phyloP scores from a whole-genome alignment of 2,329 filamentous ascomycete species.

The Alternaria ventricosa region DNA sequence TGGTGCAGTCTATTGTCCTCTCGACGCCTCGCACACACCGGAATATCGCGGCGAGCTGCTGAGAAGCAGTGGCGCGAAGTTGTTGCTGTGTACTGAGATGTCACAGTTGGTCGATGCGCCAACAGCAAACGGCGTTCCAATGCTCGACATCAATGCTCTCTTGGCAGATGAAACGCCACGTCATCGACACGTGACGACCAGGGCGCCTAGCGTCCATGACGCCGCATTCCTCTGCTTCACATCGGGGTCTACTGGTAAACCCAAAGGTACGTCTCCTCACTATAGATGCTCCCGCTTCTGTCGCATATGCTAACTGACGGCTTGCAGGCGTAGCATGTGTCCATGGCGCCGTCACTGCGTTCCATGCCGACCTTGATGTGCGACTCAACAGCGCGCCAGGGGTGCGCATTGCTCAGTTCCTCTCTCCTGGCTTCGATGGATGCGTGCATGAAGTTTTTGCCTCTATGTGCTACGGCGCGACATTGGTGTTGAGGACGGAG shows the following conservation, averaged over 20 bases:
- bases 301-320: too few species aligned
- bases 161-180: too few species aligned
- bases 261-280: slow-evolving; percentile 41
- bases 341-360: slow-evolving; percentile 48
- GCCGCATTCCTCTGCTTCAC: slow-evolving; percentile 55
- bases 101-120: background rate
- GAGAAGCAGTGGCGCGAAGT: too few species aligned
- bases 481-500: slow-evolving; percentile 42
- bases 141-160: too few species aligned
- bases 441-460: slow-evolving; percentile 54
- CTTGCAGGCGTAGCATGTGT: slow-evolving; percentile 13
- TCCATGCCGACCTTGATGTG: slow-evolving; percentile 42
- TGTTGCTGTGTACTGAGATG: too few species aligned
- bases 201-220: background rate
- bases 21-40: slow-evolving; percentile 25
- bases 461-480: slow-evolving; percentile 49
- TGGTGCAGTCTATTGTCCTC: slow-evolving; percentile 42
- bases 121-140: background rate
- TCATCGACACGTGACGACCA: background rate
- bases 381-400: slow-evolving; percentile 46
- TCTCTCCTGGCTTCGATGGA: slow-evolving; percentile 56
- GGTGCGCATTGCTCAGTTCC: slow-evolving; percentile 47
- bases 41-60: slow-evolving; percentile 7
- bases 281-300: too few species aligned
- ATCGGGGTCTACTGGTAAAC: slow-evolving; percentile 53